Conservation (phyloP, 2,329 filamentous ascomycete species). For the Didymella segeticola region DNA sequence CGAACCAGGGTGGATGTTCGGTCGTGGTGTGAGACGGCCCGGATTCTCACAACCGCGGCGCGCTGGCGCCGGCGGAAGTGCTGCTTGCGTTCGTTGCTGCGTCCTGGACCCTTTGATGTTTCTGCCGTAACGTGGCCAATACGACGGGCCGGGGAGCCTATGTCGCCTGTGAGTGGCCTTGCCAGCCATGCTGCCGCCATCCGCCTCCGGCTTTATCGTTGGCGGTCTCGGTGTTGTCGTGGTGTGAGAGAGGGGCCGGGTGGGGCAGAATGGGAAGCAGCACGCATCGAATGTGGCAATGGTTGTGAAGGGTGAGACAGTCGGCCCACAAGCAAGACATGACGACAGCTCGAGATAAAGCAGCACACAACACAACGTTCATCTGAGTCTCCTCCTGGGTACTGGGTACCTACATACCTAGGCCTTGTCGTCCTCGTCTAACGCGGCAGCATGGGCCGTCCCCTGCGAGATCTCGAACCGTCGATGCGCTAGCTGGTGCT, state of each 20-base stretch:
- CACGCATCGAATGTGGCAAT: background rate
- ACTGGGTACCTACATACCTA: too few species aligned
- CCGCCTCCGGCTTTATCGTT: background rate
- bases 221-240: background rate
- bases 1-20: slow-evolving; percentile 8
- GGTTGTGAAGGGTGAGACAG: slow-evolving; percentile 1
- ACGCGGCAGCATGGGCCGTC: slow-evolving; percentile 8
- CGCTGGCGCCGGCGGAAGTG: slow-evolving; percentile 10
- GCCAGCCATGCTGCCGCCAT: background rate
- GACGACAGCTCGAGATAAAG: background rate
- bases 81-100: slow-evolving; percentile 6
- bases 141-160: background rate
- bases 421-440: slow-evolving; percentile 1
- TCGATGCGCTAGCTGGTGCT: slow-evolving; percentile 4
- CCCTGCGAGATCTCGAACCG: slow-evolving; percentile 9
- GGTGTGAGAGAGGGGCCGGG: background rate
- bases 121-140: slow-evolving; percentile 6
- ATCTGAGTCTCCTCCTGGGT: background rate
- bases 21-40: slow-evolving; percentile 5
- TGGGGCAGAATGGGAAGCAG: background rate
- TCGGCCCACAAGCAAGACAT: background rate
- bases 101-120: background rate
- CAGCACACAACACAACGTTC: background rate
- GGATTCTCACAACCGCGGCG: slow-evolving; percentile 1
- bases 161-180: background rate